phyloP scores from a whole-genome alignment of 2,329 filamentous ascomycete genomes.

The Ceratocystiopsis brevicomis region DNA sequence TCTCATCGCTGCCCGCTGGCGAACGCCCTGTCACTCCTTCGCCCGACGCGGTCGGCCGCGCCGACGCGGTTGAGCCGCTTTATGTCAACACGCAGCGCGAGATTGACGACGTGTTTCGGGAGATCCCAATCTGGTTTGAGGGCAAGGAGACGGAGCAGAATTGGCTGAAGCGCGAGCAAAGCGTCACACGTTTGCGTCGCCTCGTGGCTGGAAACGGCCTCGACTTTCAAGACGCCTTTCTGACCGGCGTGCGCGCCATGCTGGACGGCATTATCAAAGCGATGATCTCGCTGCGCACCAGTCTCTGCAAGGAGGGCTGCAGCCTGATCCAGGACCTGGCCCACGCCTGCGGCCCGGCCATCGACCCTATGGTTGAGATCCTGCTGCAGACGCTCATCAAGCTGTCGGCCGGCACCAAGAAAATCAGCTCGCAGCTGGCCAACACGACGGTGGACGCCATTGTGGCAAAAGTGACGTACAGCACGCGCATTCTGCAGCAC shows the following conservation, averaged over 20 bases:
- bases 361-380: constrained; percentile 81
- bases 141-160: constrained; percentile 81
- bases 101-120: constrained; percentile 68
- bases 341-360: constrained; percentile 50
- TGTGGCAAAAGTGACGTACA: constrained; percentile 64
- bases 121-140: constrained; percentile 68
- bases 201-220: constrained; percentile 67
- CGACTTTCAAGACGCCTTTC: constrained; percentile 55
- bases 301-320: constrained; percentile 73
- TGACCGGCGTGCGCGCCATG: constrained; percentile 50
- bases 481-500: constrained; percentile 64
- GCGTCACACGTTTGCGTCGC: constrained; percentile 53
- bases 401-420: constrained; percentile 76
- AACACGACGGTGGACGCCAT: constrained; percentile 67
- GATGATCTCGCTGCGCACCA: constrained; percentile 67
- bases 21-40: constrained; percentile 42
- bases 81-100: constrained; percentile 73
- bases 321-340: constrained; percentile 71
- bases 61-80: constrained; percentile 56
- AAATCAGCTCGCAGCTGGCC: constrained; percentile 72
- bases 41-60: constrained; percentile 34
- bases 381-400: constrained; percentile 81
- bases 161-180: constrained; percentile 75
- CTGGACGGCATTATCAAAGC: constrained; percentile 82
- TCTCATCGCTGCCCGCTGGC: constrained; percentile 23